Evolutionary conservation across 1,284 basidiomycete genomes (phyloP), one percentile per base, ranked within the genome.

Genomic region (Sphaerobolus stellatus): DNA sequence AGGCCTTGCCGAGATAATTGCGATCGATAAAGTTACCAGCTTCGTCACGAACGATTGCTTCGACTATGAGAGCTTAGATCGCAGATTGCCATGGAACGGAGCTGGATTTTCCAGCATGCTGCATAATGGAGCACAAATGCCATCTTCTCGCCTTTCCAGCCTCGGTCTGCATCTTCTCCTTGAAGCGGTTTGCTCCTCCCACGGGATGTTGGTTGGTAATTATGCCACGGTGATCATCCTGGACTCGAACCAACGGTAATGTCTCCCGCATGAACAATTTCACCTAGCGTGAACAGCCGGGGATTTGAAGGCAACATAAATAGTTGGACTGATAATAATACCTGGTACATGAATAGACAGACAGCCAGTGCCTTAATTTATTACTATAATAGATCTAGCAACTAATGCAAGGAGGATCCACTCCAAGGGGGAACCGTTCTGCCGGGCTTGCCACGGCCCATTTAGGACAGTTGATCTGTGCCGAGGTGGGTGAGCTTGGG

Each of bases 41-140:
- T 30, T 61, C 56, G 36, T 62, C 59, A 30, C 65, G 59, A 11
- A 58, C 52, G 18, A 67, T 63, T 5, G 56, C 59, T 52, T 67
- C 64, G 25, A 67, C 60, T 20, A 67, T 53, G 13, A 67, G 51
- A 9, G 65, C 59, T 34, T 67, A 63, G 27, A 67, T 67, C 1
- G 62, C 59, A 5, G 48, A 34, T 50, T 66, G 64, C 64, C 65
- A 67, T 2, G 61, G 41, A 5, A 60, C 51, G 7, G 60, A 41
- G 3, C 65, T 62, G 5, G 61, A 54, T 40, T 64, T 65, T 11
- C 50, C 52, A 1, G 60, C 46, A 29, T 64, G 62, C 30, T 62
- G 60, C 53, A 64, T 57, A 14, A 67, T 58, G 16, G 64, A 56
- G 38, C 53, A 59, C 16, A 67, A 52, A 59, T 67, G 65, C 65